Evolutionary conservation across 2,329 filamentous ascomycete genomes (phyloP).

Genomic region (Cladobotryum protrusum): DNA sequence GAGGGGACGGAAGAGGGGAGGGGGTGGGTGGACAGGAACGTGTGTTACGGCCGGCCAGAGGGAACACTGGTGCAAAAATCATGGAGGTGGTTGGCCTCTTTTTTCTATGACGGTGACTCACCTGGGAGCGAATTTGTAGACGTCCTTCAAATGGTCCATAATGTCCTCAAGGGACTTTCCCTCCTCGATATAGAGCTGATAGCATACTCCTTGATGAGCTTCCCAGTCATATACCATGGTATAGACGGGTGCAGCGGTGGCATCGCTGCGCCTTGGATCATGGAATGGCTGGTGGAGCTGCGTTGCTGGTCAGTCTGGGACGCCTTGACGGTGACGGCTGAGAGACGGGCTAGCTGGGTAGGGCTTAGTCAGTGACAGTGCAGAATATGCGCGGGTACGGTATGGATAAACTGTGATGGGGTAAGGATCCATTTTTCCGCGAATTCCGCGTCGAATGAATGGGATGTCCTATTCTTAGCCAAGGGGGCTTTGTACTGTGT

Average conservation of each 20-base stretch:
- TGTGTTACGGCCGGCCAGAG: neutral
- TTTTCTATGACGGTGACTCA: constrained; percentile 40
- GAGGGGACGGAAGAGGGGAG: too few relatives aligned
- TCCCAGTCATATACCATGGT: constrained; percentile 45
- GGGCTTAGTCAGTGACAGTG: constrained; percentile 2
- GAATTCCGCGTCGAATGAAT: too few relatives aligned
- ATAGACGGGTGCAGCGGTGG: constrained; percentile 13
- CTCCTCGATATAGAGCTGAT: constrained; percentile 69
- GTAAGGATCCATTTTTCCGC: neutral
- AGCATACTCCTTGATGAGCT: constrained; percentile 35
- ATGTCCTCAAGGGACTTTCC: constrained; percentile 67
- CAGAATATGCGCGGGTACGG: neutral
- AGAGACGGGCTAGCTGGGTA: neutral
- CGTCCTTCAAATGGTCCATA: constrained; percentile 60
- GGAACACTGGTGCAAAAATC: constrained; percentile 5
- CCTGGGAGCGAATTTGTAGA: constrained; percentile 65
- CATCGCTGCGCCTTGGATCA: constrained; percentile 6
- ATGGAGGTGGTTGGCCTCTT: constrained; percentile 13
- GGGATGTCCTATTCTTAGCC: too few relatives aligned
- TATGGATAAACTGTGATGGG: neutral
- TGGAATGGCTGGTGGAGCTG: constrained; percentile 18
- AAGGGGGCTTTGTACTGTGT: too few relatives aligned
- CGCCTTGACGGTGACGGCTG: neutral
- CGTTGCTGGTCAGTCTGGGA: constrained; percentile 22
- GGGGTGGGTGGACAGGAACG: neutral